A percentile compares a stretch with the other conserved stretches of the same genome.
Evolutionary conservation across 1,284 basidiomycete species (phyloP).

Genomic region (Heliocybe sulcata): DNA sequence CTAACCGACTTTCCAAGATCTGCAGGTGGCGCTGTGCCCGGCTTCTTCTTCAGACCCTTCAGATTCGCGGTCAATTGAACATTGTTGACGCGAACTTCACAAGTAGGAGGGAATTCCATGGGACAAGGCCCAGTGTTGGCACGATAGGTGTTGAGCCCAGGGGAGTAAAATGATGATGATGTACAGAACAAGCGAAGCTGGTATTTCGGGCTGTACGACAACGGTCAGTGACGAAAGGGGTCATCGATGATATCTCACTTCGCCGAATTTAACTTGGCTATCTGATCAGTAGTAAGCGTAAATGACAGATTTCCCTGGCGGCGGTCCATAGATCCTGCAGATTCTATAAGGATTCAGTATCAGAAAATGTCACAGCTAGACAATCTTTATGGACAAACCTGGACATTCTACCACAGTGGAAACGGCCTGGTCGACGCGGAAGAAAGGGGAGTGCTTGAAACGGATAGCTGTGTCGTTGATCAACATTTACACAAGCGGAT

Average conservation of each 20-base stretch:
- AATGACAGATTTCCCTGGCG: slow-evolving; percentile 57
- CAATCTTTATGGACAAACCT: slow-evolving; percentile 34
- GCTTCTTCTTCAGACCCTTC: slow-evolving; percentile 92
- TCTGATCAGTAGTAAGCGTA: slow-evolving; percentile 54
- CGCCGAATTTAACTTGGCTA: slow-evolving; percentile 47
- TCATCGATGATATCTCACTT: slow-evolving; percentile 29
- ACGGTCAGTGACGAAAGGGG: slow-evolving; percentile 1
- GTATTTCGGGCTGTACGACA: slow-evolving; percentile 47
- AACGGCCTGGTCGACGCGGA: slow-evolving; percentile 56
- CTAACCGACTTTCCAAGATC: slow-evolving; percentile 65
- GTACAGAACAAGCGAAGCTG: slow-evolving; percentile 91
- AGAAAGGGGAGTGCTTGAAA: slow-evolving; percentile 80
- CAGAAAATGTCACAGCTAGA: not conserved
- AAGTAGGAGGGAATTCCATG: slow-evolving; percentile 88
- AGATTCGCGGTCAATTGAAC: slow-evolving; percentile 68
- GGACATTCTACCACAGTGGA: slow-evolving; percentile 64
- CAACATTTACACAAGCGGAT: slow-evolving; percentile 3
- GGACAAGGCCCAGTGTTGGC: slow-evolving; percentile 48
- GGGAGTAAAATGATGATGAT: slow-evolving; percentile 75
- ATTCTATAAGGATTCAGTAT: slow-evolving; percentile 44
- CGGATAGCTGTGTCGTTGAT: slow-evolving; percentile 42
- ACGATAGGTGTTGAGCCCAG: slow-evolving; percentile 43
- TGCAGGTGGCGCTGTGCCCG: slow-evolving; percentile 91
- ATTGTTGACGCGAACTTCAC: slow-evolving; percentile 84
- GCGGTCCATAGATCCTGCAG: slow-evolving; percentile 67